These are phyloP conservation scores for Fusarium nanum DNA, from an alignment of 2,329 filamentous ascomycete genomes.

Conservation along the genomic window DNA sequence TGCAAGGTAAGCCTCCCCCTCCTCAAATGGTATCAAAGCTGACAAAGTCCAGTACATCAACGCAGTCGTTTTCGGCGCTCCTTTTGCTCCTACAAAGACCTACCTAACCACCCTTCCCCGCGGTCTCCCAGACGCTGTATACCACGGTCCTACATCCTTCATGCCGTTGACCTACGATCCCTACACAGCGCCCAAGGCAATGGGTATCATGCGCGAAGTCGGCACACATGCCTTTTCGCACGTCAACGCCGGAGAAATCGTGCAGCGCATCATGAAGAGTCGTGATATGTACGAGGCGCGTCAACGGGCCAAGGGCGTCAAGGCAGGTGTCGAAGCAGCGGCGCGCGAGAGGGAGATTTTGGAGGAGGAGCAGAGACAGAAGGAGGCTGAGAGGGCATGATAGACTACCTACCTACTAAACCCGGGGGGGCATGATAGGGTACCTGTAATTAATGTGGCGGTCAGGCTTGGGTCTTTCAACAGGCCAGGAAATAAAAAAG, in stretches of 20 bases:
- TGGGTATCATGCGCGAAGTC: conserved; percentile 88
- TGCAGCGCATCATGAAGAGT: conserved; percentile 88
- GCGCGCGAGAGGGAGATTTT: conserved; percentile 70
- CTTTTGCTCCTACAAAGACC: conserved; percentile 82
- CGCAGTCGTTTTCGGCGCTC: conserved; percentile 88
- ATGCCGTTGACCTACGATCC: conserved; percentile 84
- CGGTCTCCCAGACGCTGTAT: conserved; percentile 81
- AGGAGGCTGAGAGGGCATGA: conserved; percentile 56
- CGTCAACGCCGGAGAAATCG: conserved; percentile 93
- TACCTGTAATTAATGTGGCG: conserved; percentile 21
- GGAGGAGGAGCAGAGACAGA: conserved; percentile 67
- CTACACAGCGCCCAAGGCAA: conserved; percentile 81
- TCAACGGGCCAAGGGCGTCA: conserved; percentile 89
- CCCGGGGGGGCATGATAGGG: not conserved
- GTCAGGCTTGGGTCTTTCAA: conserved; percentile 42
- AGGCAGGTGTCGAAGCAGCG: conserved; percentile 79
- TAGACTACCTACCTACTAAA: not conserved
- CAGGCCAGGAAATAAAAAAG: conserved; percentile 30
- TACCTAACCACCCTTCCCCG: conserved; percentile 83
- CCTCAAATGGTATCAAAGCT: not conserved
- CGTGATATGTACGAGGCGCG: conserved; percentile 90
- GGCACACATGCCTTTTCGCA: conserved; percentile 81
- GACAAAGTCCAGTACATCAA: conserved; percentile 76
- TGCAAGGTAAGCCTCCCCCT: conserved; percentile 73
- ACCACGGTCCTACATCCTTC: conserved; percentile 95